phyloP scores from a whole-genome alignment of 257 asterid genomes.

The Phtheirospermum japonicum region DNA sequence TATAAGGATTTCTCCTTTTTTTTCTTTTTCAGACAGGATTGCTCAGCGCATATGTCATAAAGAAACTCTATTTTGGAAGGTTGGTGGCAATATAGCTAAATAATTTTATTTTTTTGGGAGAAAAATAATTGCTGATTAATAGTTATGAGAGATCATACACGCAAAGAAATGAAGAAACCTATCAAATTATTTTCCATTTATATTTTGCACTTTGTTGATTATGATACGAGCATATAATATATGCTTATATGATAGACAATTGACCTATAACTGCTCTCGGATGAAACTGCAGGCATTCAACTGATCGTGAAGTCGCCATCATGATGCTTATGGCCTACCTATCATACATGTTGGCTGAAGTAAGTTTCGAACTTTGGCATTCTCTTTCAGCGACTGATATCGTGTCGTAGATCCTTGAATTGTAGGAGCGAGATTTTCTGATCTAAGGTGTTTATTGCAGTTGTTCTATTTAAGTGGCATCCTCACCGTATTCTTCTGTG shows the following conservation, averaged over 20 bases:
- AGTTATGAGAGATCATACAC: slow-evolving; percentile 11
- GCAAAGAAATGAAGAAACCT: slow-evolving; percentile 4
- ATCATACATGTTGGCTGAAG: slow-evolving; percentile 67
- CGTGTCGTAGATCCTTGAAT: slow-evolving; percentile 21
- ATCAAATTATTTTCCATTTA: slow-evolving; percentile 35
- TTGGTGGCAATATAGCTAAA: slow-evolving; percentile 32
- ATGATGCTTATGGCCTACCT: slow-evolving; percentile 78
- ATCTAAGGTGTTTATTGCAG: slow-evolving; percentile 37
- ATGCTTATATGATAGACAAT: background rate
- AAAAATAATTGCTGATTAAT: slow-evolving; percentile 17
- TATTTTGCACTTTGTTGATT: background rate
- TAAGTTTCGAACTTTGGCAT: slow-evolving; percentile 37
- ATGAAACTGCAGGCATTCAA: slow-evolving; percentile 57
- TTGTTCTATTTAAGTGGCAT: slow-evolving; percentile 56
- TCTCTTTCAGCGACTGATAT: slow-evolving; percentile 17
- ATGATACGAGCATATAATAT: slow-evolving; percentile 7
- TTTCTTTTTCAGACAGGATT: slow-evolving; percentile 68
- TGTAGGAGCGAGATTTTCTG: slow-evolving; percentile 20
- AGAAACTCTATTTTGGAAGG: slow-evolving; percentile 96
- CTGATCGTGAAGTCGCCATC: slow-evolving; percentile 71
- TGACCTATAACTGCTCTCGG: slow-evolving; percentile 15
- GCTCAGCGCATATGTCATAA: slow-evolving; percentile 85
- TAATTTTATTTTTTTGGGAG: background rate
- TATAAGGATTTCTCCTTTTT: slow-evolving; percentile 26
- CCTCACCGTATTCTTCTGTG: slow-evolving; percentile 70